A percentile compares a stretch with the other conserved stretches of the same genome.
phyloP scores from a whole-genome alignment of 164 flowering plant genomes.

The Buxus sempervirens region DNA sequence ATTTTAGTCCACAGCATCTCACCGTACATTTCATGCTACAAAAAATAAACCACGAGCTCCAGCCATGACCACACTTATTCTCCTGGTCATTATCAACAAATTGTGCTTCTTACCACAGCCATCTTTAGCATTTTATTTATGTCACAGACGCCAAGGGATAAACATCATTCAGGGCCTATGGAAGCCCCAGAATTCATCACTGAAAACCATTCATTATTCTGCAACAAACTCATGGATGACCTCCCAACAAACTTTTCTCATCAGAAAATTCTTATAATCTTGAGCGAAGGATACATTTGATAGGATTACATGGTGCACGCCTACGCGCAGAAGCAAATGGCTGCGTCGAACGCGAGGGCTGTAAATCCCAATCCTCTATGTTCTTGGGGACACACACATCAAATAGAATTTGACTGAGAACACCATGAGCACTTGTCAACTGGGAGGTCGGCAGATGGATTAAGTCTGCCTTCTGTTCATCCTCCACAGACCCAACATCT shows the following conservation, averaged over 20 bases:
- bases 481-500: constrained; percentile 49
- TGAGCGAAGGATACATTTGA: constrained; percentile 81
- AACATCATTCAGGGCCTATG: background rate
- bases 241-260: background rate
- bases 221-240: constrained; percentile 2
- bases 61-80: constrained; percentile 9
- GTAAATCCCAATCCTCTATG: constrained; percentile 85
- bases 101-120: background rate
- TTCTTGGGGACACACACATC: constrained; percentile 85
- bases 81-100: background rate
- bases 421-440: constrained; percentile 60
- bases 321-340: constrained; percentile 34
- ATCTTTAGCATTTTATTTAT: background rate
- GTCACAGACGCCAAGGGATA: background rate
- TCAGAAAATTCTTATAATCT: constrained; percentile 40
- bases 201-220: background rate
- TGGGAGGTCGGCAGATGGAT: constrained; percentile 53
- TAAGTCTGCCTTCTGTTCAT: constrained; percentile 43
- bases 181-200: background rate
- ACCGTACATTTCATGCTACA: constrained; percentile 16
- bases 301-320: constrained; percentile 61
- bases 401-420: constrained; percentile 82
- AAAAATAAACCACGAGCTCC: constrained; percentile 4
- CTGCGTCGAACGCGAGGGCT: constrained; percentile 32
- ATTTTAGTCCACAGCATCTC: background rate